These are phyloP conservation scores for Cordyceps cicadae DNA, from an alignment of 2,329 filamentous ascomycete species.

Conservation along the genomic window DNA sequence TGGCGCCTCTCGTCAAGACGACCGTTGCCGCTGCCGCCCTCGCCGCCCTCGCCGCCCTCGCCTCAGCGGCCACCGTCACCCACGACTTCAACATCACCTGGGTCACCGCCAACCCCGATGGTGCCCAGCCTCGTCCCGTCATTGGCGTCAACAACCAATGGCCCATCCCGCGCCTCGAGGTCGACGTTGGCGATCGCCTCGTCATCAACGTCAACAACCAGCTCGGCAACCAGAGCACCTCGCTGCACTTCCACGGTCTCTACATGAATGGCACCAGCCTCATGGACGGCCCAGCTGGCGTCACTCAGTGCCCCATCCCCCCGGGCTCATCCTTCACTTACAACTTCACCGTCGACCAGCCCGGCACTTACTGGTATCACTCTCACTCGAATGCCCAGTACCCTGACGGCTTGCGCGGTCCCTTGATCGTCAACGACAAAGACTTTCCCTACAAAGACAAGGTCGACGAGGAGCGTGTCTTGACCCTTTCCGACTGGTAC, in stretches of 20 bases:
- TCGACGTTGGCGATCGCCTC: slow-evolving; percentile 52
- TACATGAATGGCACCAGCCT: slow-evolving; percentile 58
- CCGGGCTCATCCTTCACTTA: slow-evolving; percentile 60
- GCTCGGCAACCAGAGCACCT: slow-evolving; percentile 54
- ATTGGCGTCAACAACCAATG: slow-evolving; percentile 73
- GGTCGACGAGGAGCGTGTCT: slow-evolving; percentile 54
- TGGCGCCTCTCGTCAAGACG: slow-evolving; percentile 4
- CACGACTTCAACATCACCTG: slow-evolving; percentile 64
- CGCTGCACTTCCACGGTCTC: slow-evolving; percentile 63
- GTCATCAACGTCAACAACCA: slow-evolving; percentile 51
- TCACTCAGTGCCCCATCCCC: slow-evolving; percentile 60
- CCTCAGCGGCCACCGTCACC: slow-evolving; percentile 39
- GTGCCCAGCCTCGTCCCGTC: slow-evolving; percentile 51
- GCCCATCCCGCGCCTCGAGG: slow-evolving; percentile 61
- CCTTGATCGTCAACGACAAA: slow-evolving; percentile 57
- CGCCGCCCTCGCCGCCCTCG: slow-evolving; percentile 15
- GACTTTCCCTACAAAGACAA: slow-evolving; percentile 46
- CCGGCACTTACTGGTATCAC: slow-evolving; percentile 75
- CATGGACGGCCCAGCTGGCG: slow-evolving; percentile 62
- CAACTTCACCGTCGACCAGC: slow-evolving; percentile 57
- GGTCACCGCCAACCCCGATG: slow-evolving; percentile 66
- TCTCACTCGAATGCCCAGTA: slow-evolving; percentile 61
- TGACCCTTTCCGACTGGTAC: slow-evolving; percentile 66
- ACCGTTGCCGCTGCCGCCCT: slow-evolving; percentile 11
- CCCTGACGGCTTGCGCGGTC: slow-evolving; percentile 58